phyloP scores from a whole-genome alignment of 2,329 filamentous ascomycete species.

The Penicillium sp. region DNA sequence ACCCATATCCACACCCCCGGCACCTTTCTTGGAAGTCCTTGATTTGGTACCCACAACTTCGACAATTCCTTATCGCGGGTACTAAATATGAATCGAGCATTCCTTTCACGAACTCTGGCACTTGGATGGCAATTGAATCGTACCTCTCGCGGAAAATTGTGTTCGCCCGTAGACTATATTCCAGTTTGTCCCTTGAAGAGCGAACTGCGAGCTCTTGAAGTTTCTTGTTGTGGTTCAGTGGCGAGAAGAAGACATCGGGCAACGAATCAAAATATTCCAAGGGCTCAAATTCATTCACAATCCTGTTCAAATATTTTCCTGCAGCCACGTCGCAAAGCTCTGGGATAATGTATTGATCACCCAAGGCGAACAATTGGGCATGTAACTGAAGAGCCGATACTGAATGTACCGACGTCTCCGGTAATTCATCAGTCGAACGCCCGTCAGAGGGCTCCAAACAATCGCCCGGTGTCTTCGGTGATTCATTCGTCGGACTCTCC shows the following conservation, averaged over 20 bases:
- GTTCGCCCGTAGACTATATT: neutral
- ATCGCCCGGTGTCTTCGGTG: neutral
- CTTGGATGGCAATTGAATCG: neutral
- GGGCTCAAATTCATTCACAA: neutral
- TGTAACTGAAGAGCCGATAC: slow-evolving; percentile 1
- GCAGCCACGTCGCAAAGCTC: slow-evolving; percentile 2
- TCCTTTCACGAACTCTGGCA: neutral
- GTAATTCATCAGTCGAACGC: neutral
- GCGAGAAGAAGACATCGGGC: neutral
- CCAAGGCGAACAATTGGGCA: neutral
- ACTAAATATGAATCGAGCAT: neutral
- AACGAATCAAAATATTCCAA: neutral
- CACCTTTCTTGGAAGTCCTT: neutral
- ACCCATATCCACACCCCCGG: neutral
- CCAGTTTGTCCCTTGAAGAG: neutral
- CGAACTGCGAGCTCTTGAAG: neutral
- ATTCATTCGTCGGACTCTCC: neutral
- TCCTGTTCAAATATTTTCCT: neutral
- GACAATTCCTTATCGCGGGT: neutral
- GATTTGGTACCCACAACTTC: neutral
- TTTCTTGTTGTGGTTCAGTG: neutral
- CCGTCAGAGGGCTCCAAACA: too few species aligned
- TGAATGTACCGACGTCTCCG: neutral
- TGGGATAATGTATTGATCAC: slow-evolving; percentile 1
- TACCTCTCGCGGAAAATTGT: neutral